Evolutionary conservation across 1,139 yeast species (phyloP), one percentile per base, ranked within the genome.

Genomic region (Suhomyces yuchorum): DNA sequence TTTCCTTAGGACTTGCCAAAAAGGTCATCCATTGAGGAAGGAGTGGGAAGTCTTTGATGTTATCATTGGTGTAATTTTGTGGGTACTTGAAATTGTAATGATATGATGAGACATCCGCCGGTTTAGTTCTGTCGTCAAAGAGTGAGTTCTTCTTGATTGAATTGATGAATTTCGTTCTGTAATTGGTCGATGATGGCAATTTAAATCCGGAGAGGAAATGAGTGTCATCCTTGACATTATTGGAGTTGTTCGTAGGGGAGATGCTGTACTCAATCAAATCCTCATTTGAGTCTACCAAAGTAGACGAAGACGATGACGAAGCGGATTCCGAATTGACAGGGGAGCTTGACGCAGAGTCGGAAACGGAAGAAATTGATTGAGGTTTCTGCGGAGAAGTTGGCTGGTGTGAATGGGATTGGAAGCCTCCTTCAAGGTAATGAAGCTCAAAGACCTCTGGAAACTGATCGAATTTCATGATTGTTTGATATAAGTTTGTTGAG

Each of bases 21-120:
- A 67, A 68, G 36, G 60, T 57, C 38, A 82, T 58, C 87, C 87
- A 82, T 2, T 48, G 50, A 2, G 87, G 87, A 15, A 80, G 56
- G 18, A 58, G 22, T 19, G 49, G 47, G 32, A 56, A 45, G 58
- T 24, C 60, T 55, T 12, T 45, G 39, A 40, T 56, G 57, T 30
- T 58, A 2, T 65, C 51, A 55, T 75, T 71, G 40, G 64, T 54
- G 45, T 76, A 75, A 26, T 65, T 44, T 7, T 34, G 22, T 3
- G 50, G 50, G 46, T 38, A 45, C 19, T 40, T 42, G 34, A 42
- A 49, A 1, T 48, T 36, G 22, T 57, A 53, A 18, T 47, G 42
- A 15, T 47, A 47, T n/a, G 44, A 38, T 26, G 32, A n/a, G 9
- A 18, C 23, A 11, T 30, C 30, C 12, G 17, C 20, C 8, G 30